Evolutionary conservation across 2,329 filamentous ascomycete genomes (phyloP), one percentile per base, ranked within the genome.

Genomic region (Colletotrichum sublineola): DNA sequence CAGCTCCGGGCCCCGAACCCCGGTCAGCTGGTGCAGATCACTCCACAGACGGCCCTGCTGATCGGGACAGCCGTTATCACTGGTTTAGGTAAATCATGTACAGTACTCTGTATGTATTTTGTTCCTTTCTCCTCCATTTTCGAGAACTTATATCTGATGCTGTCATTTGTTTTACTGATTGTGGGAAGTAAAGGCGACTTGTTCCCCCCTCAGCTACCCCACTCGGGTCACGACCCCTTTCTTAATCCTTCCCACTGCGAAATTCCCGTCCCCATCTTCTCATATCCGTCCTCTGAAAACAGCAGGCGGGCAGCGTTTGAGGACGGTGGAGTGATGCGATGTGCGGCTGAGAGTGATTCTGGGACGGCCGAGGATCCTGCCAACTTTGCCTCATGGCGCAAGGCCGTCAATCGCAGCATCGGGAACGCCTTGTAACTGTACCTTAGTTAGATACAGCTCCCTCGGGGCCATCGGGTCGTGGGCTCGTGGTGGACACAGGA

Each of bases 291-390:
- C 31, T 24, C 69, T 58, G 52, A 33, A 68, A 63, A 52, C 18
- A 66, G 69, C 24, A 68, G 58, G 69, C 69, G 69, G 58, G 57
- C 58, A 60, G 31, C 29, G 69, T 68, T 71, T 71, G 69, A 71
- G 65, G 29, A 33, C n/a, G 29, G 69, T 72, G 65, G 65, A 60
- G 46, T 52, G 24, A 36, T 36, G 50, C 15, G 56, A 63, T 29
- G 50, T 52, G 57, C 64, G 64, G 68, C 50, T 50, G 58, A 66
- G 64, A 40, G 12, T 15, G n/a, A 52, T 55, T 20, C 50, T 40
- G 61, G 61, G 46, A 15, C 18, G 18, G 65, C 64, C 46, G 50
- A 68, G 40, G 50, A 42, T 63, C 60, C 48, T 56, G 46, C 53
- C n/a, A 11, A 48, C 52, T n/a, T 42, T 18, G 42, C 36, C 31